Percentiles rank a stretch among this genome's conserved stretches.
These are phyloP conservation scores for Ustanciosporium gigantosporum DNA, from an alignment of 1,284 basidiomycete genomes.

Conservation along the genomic window DNA sequence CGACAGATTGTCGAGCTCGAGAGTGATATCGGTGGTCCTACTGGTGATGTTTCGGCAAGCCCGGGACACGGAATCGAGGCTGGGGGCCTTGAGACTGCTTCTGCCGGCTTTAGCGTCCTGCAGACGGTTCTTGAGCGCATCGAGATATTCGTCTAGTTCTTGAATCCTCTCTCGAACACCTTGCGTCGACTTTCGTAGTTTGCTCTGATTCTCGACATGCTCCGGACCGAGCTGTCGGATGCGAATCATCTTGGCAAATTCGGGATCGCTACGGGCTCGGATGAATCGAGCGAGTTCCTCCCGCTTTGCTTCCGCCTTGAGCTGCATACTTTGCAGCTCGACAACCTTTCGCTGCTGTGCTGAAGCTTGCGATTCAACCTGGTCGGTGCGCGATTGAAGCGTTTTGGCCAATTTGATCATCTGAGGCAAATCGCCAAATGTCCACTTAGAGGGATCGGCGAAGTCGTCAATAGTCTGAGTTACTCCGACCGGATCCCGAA, in stretches of 20 bases:
- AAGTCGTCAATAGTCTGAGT: conserved; percentile 39
- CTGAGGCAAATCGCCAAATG: conserved; percentile 60
- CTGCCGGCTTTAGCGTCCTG: conserved; percentile 70
- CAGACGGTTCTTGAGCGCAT: conserved; percentile 72
- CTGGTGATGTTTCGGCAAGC: conserved; percentile 79
- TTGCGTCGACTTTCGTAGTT: conserved; percentile 74
- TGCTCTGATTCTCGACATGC: conserved; percentile 77
- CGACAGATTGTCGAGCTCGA: conserved; percentile 68
- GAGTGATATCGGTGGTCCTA: conserved; percentile 67
- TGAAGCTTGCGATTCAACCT: conserved; percentile 16
- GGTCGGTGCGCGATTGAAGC: conserved; percentile 15
- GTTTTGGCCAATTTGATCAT: conserved; percentile 48
- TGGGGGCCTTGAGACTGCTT: conserved; percentile 71
- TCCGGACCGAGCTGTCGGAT: conserved; percentile 82
- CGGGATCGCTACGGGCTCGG: conserved; percentile 73
- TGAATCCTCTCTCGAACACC: conserved; percentile 72
- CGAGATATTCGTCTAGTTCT: conserved; percentile 76
- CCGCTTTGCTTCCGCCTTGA: conserved; percentile 63
- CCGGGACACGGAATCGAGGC: conserved; percentile 78
- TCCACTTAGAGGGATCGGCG: conserved; percentile 55
- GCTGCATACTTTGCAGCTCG: conserved; percentile 63
- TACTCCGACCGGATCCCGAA: conserved; percentile 39
- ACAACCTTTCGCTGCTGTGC: conserved; percentile 59
- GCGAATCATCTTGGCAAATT: conserved; percentile 78
- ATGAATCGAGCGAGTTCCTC: conserved; percentile 67